Evolutionary conservation across 192 early-diverging fungal species (phyloP).

Genomic region (Coemansia sp.): DNA sequence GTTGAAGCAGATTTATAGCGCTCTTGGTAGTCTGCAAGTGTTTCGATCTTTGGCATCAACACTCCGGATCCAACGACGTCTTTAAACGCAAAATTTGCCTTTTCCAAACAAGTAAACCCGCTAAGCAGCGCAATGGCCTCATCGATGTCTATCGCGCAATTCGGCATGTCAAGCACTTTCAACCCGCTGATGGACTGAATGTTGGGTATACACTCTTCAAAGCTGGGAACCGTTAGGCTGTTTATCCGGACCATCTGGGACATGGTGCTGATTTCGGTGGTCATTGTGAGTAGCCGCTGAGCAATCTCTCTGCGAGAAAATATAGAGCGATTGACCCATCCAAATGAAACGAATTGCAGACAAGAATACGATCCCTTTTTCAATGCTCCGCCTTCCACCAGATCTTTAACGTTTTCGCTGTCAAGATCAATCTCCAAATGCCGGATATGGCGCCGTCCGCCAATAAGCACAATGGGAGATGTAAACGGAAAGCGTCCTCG

Average conservation of each 20-base stretch:
- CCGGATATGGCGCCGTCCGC: slow-evolving; percentile 9
- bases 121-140: slow-evolving; percentile 10
- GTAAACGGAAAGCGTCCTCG: slow-evolving; percentile 19
- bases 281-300: not conserved
- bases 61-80: not conserved
- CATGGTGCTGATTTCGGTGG: slow-evolving; percentile 5
- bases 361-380: slow-evolving; percentile 2
- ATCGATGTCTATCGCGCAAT: not conserved
- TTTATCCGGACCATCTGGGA: slow-evolving; percentile 5
- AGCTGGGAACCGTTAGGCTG: not conserved
- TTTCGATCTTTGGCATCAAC: slow-evolving; percentile 1
- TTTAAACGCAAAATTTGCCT: slow-evolving; percentile 3
- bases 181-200: not conserved
- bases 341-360: slow-evolving; percentile 10
- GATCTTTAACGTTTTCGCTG: not conserved
- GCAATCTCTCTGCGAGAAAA: not conserved
- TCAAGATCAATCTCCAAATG: slow-evolving; percentile 26
- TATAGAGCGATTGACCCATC: slow-evolving; percentile 2
- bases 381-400: not conserved
- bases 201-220: not conserved
- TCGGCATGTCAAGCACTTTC: slow-evolving; percentile 12
- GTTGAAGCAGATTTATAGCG: slow-evolving; percentile 7
- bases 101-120: slow-evolving; percentile 4
- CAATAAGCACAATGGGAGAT: slow-evolving; percentile 8
- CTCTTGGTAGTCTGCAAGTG: slow-evolving; percentile 9